Percentiles rank a stretch among this genome's conserved stretches.
These are phyloP conservation scores for Russula ochroleuca DNA, from an alignment of 768 basidiomycete species.

Conservation along the genomic window DNA sequence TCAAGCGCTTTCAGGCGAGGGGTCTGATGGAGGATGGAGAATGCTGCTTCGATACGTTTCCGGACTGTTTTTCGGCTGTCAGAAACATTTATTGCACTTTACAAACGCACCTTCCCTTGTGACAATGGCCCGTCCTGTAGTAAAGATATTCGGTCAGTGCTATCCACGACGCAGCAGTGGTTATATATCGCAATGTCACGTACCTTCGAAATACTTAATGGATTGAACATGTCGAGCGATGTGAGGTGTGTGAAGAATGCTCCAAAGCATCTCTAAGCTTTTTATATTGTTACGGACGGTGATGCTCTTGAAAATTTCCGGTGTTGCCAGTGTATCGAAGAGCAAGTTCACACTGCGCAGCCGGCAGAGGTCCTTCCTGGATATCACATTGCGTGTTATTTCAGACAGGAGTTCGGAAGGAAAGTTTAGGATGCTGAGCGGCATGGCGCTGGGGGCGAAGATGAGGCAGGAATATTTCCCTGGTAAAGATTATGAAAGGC, in stretches of 20 bases:
- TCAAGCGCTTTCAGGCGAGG: neutral
- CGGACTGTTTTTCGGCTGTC: neutral
- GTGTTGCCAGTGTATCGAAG: neutral
- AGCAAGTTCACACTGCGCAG: neutral
- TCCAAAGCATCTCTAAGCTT: neutral
- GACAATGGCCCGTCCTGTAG: too few relatives aligned
- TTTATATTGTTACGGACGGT: neutral
- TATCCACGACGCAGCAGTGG: too few relatives aligned
- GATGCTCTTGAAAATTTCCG: neutral
- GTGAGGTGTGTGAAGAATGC: neutral
- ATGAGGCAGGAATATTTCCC: too few relatives aligned
- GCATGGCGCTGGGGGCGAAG: neutral
- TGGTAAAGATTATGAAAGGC: too few relatives aligned
- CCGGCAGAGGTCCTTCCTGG: neutral
- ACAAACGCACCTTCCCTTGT: neutral
- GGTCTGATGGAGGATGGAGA: neutral
- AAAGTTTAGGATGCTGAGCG: neutral
- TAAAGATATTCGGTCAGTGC: too few relatives aligned
- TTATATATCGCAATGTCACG: too few relatives aligned
- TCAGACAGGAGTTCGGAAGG: neutral
- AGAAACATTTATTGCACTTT: neutral
- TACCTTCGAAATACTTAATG: neutral
- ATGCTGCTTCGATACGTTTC: neutral
- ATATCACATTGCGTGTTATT: neutral
- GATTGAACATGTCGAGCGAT: neutral